Base-by-base conservation (phyloP, 2,329 filamentous ascomycete genomes). In the Neofusicoccum parvum region DNA sequence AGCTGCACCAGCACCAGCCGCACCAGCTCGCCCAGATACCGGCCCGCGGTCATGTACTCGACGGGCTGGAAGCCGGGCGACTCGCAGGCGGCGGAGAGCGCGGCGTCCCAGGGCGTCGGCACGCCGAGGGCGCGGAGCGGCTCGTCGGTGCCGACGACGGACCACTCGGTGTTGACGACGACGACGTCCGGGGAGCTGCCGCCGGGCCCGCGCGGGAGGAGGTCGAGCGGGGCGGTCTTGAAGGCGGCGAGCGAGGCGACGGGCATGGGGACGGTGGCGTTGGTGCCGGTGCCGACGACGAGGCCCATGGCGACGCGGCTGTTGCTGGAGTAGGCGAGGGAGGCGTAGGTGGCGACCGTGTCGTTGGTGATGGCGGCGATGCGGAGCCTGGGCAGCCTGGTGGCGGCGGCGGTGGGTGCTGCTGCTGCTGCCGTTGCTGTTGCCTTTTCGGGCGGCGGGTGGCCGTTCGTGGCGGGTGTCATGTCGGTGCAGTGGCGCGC, bases 141-240 rank as follows among this genome's bases (percentile, higher is more conserved):
- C 6, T 83, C 81, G n/a, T 87, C 88, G 2, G 91, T 87, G 6
- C 91, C 91, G 32, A 88, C 89, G 70, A 95, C 92, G 60, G 89
- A 91, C 89, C 90, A 94, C 77, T 95, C 92, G 0, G 92, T 94
- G 73, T 94, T 94, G 68, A 94, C 87, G 4, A 92, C 86, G 14
- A 93, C 88, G 69, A 87, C 88, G 6, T 90, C 17, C 12, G 81
- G 78, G 1, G 81, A 69, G 23, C 68, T 70, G 68, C 43, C n/a
- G 12, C 64, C 64, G 41, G 71, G 69, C 2, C 68, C 65, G 5
- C 70, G 69, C 5, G 81, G 79, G 9, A 77, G 62, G 11, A 69
- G 67, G 5, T 32, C 27, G 51, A 87, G 81, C 68, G 71, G 77
- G 59, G 80, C 87, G 70, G 81, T 77, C 74, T 94, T 94, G 65